phyloP scores from a whole-genome alignment of 768 basidiomycete genomes.

The Cytidiella melzeri region DNA sequence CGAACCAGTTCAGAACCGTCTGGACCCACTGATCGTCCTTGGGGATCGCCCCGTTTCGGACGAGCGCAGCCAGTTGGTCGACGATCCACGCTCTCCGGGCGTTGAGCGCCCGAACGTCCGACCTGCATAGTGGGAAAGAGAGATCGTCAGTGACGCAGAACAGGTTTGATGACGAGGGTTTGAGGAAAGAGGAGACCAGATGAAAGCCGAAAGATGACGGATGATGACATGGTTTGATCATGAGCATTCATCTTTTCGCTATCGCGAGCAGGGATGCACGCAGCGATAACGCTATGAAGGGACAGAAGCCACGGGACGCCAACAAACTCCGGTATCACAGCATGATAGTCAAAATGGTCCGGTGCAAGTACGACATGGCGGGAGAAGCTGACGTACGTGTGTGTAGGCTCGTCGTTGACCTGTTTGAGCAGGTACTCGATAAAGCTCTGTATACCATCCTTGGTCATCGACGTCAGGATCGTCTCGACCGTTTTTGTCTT shows the following conservation, averaged over 20 bases:
- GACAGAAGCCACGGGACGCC: no score
- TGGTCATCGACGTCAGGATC: slow-evolving; percentile 69
- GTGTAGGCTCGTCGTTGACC: slow-evolving; percentile 37
- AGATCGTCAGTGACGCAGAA: no score
- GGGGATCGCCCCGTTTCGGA: slow-evolving; percentile 74
- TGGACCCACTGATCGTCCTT: slow-evolving; percentile 77
- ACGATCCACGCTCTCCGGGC: slow-evolving; percentile 73
- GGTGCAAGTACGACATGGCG: no score
- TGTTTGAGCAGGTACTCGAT: slow-evolving; percentile 64
- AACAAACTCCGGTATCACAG: no score
- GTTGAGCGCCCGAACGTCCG: slow-evolving; percentile 41
- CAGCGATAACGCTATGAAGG: no score
- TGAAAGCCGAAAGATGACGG: no score
- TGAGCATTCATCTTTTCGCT: no score
- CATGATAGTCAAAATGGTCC: no score
- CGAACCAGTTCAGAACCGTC: slow-evolving; percentile 72
- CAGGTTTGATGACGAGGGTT: no score
- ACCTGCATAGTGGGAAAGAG: slow-evolving; percentile 25
- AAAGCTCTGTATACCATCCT: slow-evolving; percentile 70
- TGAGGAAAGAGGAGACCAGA: no score
- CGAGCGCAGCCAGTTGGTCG: slow-evolving; percentile 74
- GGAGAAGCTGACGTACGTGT: slow-evolving; percentile 8
- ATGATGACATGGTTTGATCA: no score
- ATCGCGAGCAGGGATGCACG: no score
- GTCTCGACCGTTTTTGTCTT: slow-evolving; percentile 90